Evolutionary conservation across 1,284 basidiomycete genomes (phyloP), one percentile per base, ranked within the genome.

Genomic region (Melampsora allii-populina): DNA sequence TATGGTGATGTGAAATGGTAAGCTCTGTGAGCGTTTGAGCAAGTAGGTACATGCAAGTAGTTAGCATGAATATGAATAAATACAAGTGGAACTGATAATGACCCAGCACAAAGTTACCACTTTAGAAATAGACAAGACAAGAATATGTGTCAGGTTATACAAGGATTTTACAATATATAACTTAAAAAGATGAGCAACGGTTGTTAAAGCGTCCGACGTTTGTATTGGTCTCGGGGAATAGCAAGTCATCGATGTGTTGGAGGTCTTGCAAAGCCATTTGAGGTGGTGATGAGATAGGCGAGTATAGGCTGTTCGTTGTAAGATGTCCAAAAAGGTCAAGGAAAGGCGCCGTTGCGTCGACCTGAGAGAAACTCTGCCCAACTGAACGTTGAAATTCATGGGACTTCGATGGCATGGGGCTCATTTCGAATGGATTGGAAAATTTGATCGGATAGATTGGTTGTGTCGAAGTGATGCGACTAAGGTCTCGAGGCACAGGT

Each of bases 151-250:
- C 10, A 4, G 50, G 12, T 21, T 21, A 17, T 17, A 56, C 24
- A 12, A 14, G 39, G 14, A 12, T 14, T 42, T 42, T 9, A 42
- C 12, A 14, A 42, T 42, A 42, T 42, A 42, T 42, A 21, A 56
- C 50, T 56, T 27, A 56, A 56, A 21, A 56, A 27, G n/a, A 56
- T 27, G 50, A 56, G 50, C 24, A n/a, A 56, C 50, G 50, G n/a
- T 10, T 21, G 24, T 21, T 56, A 14, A 21, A 56, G 50, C 50
- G 50, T 12, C 21, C 50, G 27, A 24, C 5, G 1, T 56, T 56
- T 56, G 50, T 56, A 56, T 9, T 21, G 19, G 21, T 56, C 27
- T 12, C 7, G 7, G 50, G 50, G 19, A 56, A 56, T 27, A 56
- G 27, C 24, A 56, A 10, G 12, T 21, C 6, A 24, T 56, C 27